Conservation (phyloP, 306 rosid species). For the Pyrus communis region DNA sequence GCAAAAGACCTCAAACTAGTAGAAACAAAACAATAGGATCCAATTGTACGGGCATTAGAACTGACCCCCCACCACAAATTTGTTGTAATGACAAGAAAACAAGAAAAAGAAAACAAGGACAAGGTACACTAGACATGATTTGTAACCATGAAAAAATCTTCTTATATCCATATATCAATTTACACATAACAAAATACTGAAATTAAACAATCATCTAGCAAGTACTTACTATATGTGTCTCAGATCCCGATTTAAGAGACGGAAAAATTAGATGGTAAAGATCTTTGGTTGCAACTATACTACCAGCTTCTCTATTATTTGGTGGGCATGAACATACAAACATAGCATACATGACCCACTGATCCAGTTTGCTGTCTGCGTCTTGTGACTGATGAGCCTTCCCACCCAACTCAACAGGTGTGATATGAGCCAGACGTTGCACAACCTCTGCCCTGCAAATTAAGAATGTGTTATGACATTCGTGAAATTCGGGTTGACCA, state of each 20-base stretch:
- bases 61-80: neutral
- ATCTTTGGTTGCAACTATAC: constrained; percentile 62
- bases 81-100: neutral
- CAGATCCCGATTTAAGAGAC: constrained; percentile 88
- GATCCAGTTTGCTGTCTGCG: constrained; percentile 89
- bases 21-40: neutral
- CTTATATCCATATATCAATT: neutral
- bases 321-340: constrained; percentile 96
- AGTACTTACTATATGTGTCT: constrained; percentile 72
- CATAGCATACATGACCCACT: constrained; percentile 98
- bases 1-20: neutral
- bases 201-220: neutral
- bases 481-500: neutral
- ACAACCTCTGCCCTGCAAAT: constrained; percentile 76
- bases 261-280: constrained; percentile 88
- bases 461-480: constrained; percentile 18
- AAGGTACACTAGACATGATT: neutral
- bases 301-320: constrained; percentile 57
- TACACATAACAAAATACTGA: neutral
- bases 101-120: neutral
- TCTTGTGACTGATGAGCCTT: constrained; percentile 93
- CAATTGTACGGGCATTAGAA: neutral
- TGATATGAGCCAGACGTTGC: constrained; percentile 90
- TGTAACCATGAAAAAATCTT: too few relatives aligned
- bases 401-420: constrained; percentile 93